Evolutionary conservation across 306 rosid species (phyloP).

Genomic region (Cucurbita ficifolia): DNA sequence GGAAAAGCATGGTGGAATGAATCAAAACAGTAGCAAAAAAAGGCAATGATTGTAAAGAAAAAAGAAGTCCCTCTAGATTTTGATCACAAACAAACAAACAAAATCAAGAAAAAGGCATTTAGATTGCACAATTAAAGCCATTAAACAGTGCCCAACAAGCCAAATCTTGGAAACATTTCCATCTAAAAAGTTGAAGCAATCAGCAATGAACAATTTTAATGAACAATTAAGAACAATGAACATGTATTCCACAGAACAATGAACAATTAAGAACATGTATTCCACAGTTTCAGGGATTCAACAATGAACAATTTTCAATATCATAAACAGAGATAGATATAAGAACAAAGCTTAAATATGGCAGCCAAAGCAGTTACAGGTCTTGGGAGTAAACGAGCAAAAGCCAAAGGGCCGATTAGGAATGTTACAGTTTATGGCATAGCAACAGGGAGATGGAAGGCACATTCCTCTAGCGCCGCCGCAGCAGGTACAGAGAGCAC

Average conservation of each 20-base stretch:
- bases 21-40: not conserved
- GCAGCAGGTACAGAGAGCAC: constrained; percentile 94
- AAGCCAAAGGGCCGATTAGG: constrained; percentile 95
- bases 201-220: too few species aligned
- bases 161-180: not conserved
- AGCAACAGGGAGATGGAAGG: constrained; percentile 98
- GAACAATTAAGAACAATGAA: too few species aligned
- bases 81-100: not conserved
- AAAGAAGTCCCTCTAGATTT: not conserved
- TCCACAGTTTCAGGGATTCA: not conserved
- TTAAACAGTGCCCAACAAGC: not conserved
- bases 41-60: not conserved
- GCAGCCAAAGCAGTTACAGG: constrained; percentile 99
- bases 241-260: not conserved
- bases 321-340: not conserved
- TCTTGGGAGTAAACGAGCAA: constrained; percentile 94
- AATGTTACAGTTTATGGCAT: constrained; percentile 96
- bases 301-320: not conserved
- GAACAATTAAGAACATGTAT: not conserved
- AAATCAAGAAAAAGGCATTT: not conserved
- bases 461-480: constrained; percentile 89
- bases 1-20: not conserved
- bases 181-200: not conserved
- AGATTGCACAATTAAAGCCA: not conserved
- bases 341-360: constrained; percentile 32